phyloP scores from a whole-genome alignment of 2,329 filamentous ascomycete species.

The Rutstroemia sp. region DNA sequence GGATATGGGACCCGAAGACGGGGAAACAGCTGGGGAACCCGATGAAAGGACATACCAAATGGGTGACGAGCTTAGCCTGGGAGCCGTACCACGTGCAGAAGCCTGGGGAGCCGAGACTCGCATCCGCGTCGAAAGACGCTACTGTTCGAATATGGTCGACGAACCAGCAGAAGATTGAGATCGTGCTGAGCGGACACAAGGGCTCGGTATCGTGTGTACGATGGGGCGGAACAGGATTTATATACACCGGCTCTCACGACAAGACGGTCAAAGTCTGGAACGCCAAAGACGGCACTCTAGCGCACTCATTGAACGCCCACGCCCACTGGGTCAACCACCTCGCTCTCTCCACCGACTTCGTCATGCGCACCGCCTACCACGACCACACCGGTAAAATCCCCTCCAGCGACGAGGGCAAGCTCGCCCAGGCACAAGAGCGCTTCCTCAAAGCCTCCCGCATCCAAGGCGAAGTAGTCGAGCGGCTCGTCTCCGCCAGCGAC shows the following conservation, averaged over 20 bases:
- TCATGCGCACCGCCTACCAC: constrained; percentile 75
- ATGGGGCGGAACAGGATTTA: constrained; percentile 84
- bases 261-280: constrained; percentile 92
- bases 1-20: constrained; percentile 79
- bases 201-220: constrained; percentile 81
- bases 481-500: constrained; percentile 83
- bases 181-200: constrained; percentile 82
- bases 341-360: constrained; percentile 87
- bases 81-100: constrained; percentile 84
- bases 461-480: constrained; percentile 70
- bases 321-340: constrained; percentile 96
- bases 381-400: constrained; percentile 74
- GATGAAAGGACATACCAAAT: constrained; percentile 81
- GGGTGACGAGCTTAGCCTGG: constrained; percentile 84
- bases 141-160: constrained; percentile 85
- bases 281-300: constrained; percentile 66
- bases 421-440: constrained; percentile 67
- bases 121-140: constrained; percentile 81
- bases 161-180: constrained; percentile 69
- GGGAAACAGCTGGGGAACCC: constrained; percentile 63
- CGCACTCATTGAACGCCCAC: constrained; percentile 74
- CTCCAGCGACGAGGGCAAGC: constrained; percentile 59
- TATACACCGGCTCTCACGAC: constrained; percentile 84
- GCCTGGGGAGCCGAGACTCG: constrained; percentile 67
- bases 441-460: constrained; percentile 81